Conservation (phyloP, 805 yeast species). For the Grigorovia yakushimaensis region DNA sequence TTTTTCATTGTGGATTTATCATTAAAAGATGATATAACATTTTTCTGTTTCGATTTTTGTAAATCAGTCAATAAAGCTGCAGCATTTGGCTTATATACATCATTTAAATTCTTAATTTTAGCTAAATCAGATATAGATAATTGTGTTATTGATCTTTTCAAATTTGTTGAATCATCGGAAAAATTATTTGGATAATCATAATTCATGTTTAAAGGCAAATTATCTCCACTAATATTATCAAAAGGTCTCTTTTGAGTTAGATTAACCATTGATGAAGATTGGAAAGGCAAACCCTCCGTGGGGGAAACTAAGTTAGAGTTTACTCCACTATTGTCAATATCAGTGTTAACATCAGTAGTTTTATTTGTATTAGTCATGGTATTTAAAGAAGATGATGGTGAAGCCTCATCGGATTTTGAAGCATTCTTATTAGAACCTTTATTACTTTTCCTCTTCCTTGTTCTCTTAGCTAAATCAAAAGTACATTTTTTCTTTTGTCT, state of each 20-base stretch:
- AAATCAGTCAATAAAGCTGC: background rate
- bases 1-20: background rate
- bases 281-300: background rate
- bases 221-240: background rate
- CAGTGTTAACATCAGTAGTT: background rate
- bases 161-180: background rate
- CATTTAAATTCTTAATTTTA: background rate
- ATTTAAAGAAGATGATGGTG: no score
- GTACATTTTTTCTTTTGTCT: slow-evolving; percentile 57
- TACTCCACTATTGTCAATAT: background rate
- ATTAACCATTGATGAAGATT: background rate
- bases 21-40: background rate
- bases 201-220: no score
- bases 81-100: background rate
- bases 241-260: slow-evolving; percentile 1
- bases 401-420: background rate
- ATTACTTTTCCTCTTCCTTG: slow-evolving; percentile 33
- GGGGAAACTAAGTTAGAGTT: background rate
- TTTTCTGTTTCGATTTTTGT: background rate
- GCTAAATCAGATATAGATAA: background rate
- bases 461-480: slow-evolving; percentile 51
- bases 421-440: slow-evolving; percentile 10
- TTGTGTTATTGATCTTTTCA: background rate
- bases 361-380: background rate
- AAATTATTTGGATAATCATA: background rate